phyloP scores from a whole-genome alignment of 148 eudicot genomes.

The Selenicereus undatus region DNA sequence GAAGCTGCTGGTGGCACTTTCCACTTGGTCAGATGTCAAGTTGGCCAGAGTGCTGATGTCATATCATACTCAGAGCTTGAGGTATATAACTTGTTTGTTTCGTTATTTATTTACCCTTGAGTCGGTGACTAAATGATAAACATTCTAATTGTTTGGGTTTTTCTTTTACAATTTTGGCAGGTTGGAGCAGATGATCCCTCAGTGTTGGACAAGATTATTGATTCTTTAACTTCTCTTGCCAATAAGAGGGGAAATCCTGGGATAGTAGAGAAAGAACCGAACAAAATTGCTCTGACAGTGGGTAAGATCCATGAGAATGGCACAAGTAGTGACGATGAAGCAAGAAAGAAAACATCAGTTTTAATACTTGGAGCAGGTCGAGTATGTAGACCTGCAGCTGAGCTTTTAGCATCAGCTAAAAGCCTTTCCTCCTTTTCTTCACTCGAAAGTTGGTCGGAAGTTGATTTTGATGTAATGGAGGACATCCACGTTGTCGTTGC shows the following conservation, averaged over 20 bases:
- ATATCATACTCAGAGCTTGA: slow-evolving; percentile 91
- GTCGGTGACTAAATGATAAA: neutral
- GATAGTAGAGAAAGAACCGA: slow-evolving; percentile 32
- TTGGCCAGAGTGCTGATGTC: slow-evolving; percentile 79
- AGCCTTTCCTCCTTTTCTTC: slow-evolving; percentile 43
- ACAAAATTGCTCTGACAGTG: slow-evolving; percentile 50
- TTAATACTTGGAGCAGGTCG: slow-evolving; percentile 98
- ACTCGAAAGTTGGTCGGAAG: slow-evolving; percentile 37
- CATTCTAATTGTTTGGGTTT: neutral
- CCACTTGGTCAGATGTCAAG: slow-evolving; percentile 79
- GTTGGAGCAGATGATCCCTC: slow-evolving; percentile 80
- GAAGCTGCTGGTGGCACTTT: slow-evolving; percentile 98
- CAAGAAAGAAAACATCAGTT: slow-evolving; percentile 42
- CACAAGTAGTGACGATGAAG: slow-evolving; percentile 24
- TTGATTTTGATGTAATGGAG: slow-evolving; percentile 44
- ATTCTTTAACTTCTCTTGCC: slow-evolving; percentile 69
- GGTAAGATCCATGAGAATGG: slow-evolving; percentile 51
- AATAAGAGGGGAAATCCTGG: slow-evolving; percentile 41
- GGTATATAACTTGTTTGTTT: slow-evolving; percentile 39
- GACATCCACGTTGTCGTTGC: slow-evolving; percentile 81
- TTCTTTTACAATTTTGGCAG: slow-evolving; percentile 35
- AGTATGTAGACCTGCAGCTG: slow-evolving; percentile 94
- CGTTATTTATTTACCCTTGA: neutral
- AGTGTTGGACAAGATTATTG: slow-evolving; percentile 71
- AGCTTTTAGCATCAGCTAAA: slow-evolving; percentile 65